Percentiles rank a stretch among this genome's conserved stretches.
Evolutionary conservation across 345 rosid species (phyloP).

Genomic region (Hibiscus trionum): DNA sequence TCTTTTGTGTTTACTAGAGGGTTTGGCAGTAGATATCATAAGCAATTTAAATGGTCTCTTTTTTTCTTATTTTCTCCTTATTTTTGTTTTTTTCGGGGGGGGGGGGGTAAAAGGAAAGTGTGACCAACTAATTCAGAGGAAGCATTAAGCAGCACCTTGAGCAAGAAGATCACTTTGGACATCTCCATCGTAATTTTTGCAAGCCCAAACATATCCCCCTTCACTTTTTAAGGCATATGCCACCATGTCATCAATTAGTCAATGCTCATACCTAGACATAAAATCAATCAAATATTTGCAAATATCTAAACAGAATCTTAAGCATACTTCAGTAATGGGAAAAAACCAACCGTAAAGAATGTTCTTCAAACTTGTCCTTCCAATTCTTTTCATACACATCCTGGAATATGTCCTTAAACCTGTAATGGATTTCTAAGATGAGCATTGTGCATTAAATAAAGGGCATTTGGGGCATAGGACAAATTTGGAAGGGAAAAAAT

Average conservation of each 20-base stretch:
- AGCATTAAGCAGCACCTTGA: constrained; percentile 46
- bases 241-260: constrained; percentile 96
- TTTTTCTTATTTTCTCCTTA: too few relatives aligned
- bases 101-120: too few relatives aligned
- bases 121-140: too few relatives aligned
- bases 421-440: constrained; percentile 23
- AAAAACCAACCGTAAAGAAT: constrained; percentile 69
- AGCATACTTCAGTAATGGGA: neutral
- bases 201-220: constrained; percentile 99
- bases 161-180: constrained; percentile 99
- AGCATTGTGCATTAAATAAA: constrained; percentile 2
- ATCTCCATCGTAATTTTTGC: constrained; percentile 98
- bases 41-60: too few relatives aligned
- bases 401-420: constrained; percentile 95
- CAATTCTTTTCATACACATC: constrained; percentile 85
- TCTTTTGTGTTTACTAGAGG: too few relatives aligned
- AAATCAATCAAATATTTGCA: constrained; percentile 1
- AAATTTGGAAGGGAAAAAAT: constrained; percentile 14
- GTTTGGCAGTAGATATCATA: too few relatives aligned
- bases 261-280: constrained; percentile 80
- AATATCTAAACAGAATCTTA: neutral
- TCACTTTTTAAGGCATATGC: constrained; percentile 93
- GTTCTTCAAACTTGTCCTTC: constrained; percentile 85
- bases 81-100: too few relatives aligned
- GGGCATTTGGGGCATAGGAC: too few relatives aligned